Evolutionary conservation across 371 early-diverging fungal species (phyloP).

Genomic region (Lichtheimia hyalospora): DNA sequence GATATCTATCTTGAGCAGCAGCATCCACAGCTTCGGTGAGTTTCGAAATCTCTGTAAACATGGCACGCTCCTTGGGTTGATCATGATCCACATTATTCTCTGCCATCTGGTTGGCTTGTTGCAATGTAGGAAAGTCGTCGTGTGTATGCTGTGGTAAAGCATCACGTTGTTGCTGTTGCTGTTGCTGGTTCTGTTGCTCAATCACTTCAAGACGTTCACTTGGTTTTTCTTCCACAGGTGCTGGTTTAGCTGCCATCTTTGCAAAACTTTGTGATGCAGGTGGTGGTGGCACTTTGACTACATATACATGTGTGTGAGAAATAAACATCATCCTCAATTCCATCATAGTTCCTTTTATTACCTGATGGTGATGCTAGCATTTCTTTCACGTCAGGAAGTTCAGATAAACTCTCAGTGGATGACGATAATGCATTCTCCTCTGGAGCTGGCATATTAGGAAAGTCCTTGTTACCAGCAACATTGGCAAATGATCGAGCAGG

Average conservation of each 20-base stretch:
- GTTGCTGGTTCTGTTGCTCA: slow-evolving; percentile 14
- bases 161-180: neutral
- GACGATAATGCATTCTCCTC: neutral
- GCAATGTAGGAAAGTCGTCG: slow-evolving; percentile 38
- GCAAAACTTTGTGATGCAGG: slow-evolving; percentile 40
- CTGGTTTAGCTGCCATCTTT: slow-evolving; percentile 33
- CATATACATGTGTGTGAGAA: neutral
- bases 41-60: slow-evolving; percentile 31
- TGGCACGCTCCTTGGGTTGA: slow-evolving; percentile 19
- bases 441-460: slow-evolving; percentile 24
- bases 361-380: slow-evolving; percentile 33
- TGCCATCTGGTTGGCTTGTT: slow-evolving; percentile 32
- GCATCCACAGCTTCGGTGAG: slow-evolving; percentile 20
- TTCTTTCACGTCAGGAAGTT: slow-evolving; percentile 44
- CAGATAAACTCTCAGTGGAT: slow-evolving; percentile 20
- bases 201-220: slow-evolving; percentile 19
- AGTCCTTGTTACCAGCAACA: slow-evolving; percentile 37
- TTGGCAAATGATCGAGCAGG: slow-evolving; percentile 42
- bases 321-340: neutral
- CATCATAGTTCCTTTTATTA: neutral
- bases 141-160: slow-evolving; percentile 19
- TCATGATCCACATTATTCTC: slow-evolving; percentile 15
- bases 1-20: slow-evolving; percentile 10
- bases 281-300: slow-evolving; percentile 36
- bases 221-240: neutral